These are phyloP conservation scores for Plantago major DNA, from an alignment of 257 asterid species.

Conservation along the genomic window DNA sequence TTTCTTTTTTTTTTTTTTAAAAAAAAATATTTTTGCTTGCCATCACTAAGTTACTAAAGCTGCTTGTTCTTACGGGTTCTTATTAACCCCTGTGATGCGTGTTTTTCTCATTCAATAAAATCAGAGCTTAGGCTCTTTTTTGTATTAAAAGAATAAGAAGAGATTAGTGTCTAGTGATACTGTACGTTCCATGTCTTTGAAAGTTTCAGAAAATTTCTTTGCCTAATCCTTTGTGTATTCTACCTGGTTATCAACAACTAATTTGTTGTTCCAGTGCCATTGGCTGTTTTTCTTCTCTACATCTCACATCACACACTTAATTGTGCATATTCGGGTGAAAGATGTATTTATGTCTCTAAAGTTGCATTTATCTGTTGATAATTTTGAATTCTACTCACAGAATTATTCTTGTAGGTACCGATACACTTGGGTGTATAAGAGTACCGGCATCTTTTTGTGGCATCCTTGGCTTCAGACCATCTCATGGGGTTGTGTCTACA, in stretches of 20 bases:
- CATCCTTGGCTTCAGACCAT: conserved; percentile 77
- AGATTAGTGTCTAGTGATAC: too few species aligned
- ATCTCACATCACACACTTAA: conserved; percentile 1
- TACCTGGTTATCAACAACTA: conserved; percentile 7
- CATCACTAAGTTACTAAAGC: too few species aligned
- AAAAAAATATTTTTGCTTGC: too few species aligned
- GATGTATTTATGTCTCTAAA: neutral
- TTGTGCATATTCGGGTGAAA: neutral
- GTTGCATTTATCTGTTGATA: conserved; percentile 7
- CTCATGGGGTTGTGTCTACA: conserved; percentile 70
- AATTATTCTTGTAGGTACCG: conserved; percentile 54
- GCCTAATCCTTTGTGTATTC: conserved; percentile 1
- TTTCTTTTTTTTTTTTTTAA: too few species aligned
- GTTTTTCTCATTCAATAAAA: too few species aligned
- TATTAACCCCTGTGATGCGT: too few species aligned
- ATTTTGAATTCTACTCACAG: conserved; percentile 18
- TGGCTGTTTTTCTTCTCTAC: conserved; percentile 9
- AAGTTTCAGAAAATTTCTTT: neutral
- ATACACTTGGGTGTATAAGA: conserved; percentile 55
- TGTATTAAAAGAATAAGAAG: too few species aligned
- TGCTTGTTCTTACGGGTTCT: too few species aligned
- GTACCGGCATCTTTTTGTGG: conserved; percentile 71
- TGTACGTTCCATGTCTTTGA: neutral
- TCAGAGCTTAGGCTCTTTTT: too few species aligned
- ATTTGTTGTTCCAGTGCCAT: conserved; percentile 12